Percentiles rank a stretch among this genome's conserved stretches.
phyloP scores from a whole-genome alignment of 2,329 filamentous ascomycete genomes.

The Pyricularia sp. region DNA sequence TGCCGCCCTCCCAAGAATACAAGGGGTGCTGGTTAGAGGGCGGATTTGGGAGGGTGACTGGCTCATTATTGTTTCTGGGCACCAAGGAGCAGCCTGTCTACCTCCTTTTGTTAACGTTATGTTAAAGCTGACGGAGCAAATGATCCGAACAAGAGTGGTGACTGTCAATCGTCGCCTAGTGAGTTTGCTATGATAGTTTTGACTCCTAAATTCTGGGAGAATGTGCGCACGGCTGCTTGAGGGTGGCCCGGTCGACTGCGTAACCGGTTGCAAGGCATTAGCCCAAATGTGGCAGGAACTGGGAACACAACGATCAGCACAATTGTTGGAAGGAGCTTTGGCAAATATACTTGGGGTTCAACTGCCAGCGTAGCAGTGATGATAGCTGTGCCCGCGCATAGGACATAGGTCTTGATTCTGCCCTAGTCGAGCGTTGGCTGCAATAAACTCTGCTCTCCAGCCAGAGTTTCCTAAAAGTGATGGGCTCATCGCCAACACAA shows the following conservation, averaged over 20 bases:
- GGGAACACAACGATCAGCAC: no score
- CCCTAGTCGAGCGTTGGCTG: background rate
- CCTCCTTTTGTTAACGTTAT: background rate
- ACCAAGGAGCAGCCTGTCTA: background rate
- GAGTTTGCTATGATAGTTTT: no score
- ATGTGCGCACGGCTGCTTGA: background rate
- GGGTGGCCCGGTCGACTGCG: background rate
- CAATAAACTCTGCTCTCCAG: background rate
- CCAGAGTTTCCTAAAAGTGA: background rate
- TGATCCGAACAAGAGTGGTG: background rate
- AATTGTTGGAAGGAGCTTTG: no score
- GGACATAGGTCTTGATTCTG: background rate
- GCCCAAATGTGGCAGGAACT: no score
- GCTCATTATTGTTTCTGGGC: background rate
- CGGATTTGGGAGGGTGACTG: background rate
- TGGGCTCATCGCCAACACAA: background rate
- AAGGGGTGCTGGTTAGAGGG: background rate
- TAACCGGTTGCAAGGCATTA: no score
- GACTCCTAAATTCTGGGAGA: no score
- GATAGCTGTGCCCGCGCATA: background rate
- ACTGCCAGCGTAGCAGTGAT: background rate
- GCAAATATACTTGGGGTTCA: no score
- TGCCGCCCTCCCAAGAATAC: background rate
- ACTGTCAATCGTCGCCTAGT: background rate
- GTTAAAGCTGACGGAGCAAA: background rate